phyloP scores from a whole-genome alignment of 2,329 filamentous ascomycete genomes.

The Xylariaceae sp. region DNA sequence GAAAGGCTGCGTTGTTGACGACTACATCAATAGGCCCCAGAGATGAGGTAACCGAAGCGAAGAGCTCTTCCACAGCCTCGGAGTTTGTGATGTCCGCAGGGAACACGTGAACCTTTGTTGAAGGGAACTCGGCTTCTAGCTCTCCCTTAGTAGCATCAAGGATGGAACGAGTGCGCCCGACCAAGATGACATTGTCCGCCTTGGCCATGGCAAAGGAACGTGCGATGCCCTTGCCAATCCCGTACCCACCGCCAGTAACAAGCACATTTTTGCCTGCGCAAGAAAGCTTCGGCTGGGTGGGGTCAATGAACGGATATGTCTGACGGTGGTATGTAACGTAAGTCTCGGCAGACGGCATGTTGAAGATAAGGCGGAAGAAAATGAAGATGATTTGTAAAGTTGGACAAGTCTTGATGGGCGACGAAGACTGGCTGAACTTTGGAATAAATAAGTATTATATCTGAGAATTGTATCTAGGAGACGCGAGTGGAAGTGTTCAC shows the following conservation, averaged over 20 bases:
- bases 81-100: background rate
- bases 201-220: background rate
- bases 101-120: background rate
- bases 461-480: background rate
- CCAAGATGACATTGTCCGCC: background rate
- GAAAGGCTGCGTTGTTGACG: constrained; percentile 2
- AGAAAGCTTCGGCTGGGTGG: background rate
- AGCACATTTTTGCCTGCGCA: constrained; percentile 4
- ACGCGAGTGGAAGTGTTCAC: no score
- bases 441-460: background rate
- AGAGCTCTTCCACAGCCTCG: background rate
- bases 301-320: background rate
- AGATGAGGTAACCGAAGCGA: background rate
- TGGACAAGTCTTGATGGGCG: background rate
- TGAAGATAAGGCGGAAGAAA: no score
- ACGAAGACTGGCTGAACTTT: background rate
- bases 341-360: constrained; percentile 3
- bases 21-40: background rate
- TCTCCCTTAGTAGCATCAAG: background rate
- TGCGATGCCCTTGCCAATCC: background rate
- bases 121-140: constrained; percentile 1
- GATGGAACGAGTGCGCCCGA: background rate
- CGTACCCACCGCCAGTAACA: background rate
- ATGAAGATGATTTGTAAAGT: no score
- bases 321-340: background rate